Percentiles rank a stretch among this genome's conserved stretches.
These are phyloP conservation scores for Naganishia kalamii DNA, from an alignment of 768 basidiomycete genomes.

Conservation along the genomic window DNA sequence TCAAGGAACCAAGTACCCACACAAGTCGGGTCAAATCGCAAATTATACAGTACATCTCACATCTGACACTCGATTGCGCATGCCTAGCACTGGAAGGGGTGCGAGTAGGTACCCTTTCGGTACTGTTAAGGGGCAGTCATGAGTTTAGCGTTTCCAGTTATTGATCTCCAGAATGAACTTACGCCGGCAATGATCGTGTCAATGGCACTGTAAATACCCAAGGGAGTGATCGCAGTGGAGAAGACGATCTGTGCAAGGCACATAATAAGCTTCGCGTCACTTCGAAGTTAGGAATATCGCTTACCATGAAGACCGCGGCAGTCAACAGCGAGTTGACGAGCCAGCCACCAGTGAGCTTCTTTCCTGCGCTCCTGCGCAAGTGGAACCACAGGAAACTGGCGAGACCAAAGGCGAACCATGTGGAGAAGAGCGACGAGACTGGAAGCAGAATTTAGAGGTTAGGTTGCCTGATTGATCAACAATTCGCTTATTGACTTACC, in stretches of 20 bases:
- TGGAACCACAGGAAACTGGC: slow-evolving; percentile 32
- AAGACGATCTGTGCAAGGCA: slow-evolving; percentile 24
- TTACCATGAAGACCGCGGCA: background rate
- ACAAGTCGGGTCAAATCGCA: background rate
- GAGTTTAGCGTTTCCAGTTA: background rate
- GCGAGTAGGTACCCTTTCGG: slow-evolving; percentile 28
- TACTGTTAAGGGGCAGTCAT: slow-evolving; percentile 12
- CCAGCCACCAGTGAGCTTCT: background rate
- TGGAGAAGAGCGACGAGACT: slow-evolving; percentile 32
- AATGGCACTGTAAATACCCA: slow-evolving; percentile 32
- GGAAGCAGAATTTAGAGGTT: background rate
- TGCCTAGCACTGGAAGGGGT: slow-evolving; percentile 29
- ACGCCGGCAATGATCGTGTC: slow-evolving; percentile 28
- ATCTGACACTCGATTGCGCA: background rate
- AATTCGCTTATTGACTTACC: background rate
- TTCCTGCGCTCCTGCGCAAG: slow-evolving; percentile 3
- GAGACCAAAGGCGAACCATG: slow-evolving; percentile 32
- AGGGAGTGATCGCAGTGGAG: slow-evolving; percentile 28
- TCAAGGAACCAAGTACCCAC: background rate
- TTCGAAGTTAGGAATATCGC: background rate
- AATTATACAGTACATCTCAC: background rate
- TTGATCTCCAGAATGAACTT: background rate
- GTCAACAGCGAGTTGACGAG: background rate
- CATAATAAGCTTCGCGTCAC: background rate
- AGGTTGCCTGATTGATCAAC: too few relatives aligned